Evolutionary conservation across 805 yeast species (phyloP).

Genomic region (Saccharomycopsis javanensis): DNA sequence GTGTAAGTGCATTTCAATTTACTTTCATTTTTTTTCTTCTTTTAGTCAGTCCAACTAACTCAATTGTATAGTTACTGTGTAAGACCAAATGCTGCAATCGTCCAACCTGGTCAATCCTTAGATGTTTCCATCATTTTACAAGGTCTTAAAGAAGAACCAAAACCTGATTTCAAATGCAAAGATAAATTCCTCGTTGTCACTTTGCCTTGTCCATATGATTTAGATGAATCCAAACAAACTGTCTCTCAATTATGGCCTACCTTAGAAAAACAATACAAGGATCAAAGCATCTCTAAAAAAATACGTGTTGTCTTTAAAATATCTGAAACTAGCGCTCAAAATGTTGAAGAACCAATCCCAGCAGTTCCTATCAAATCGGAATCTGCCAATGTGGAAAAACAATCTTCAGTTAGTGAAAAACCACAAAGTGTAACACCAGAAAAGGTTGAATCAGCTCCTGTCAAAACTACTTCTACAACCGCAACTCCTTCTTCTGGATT

Average conservation of each 20-base stretch:
- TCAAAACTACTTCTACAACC: slow-evolving; percentile 14
- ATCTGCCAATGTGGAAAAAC: neutral
- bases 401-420: slow-evolving; percentile 14
- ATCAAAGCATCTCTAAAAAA: slow-evolving; percentile 51
- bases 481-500: slow-evolving; percentile 18
- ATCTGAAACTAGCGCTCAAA: slow-evolving; percentile 10
- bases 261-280: slow-evolving; percentile 50
- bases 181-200: slow-evolving; percentile 90
- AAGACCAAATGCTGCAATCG: slow-evolving; percentile 83
- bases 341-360: slow-evolving; percentile 18
- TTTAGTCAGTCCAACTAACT: slow-evolving; percentile 2
- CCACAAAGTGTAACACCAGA: slow-evolving; percentile 19
- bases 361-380: slow-evolving; percentile 22
- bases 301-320: slow-evolving; percentile 47
- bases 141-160: slow-evolving; percentile 70
- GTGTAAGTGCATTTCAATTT: slow-evolving; percentile 31
- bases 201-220: slow-evolving; percentile 56
- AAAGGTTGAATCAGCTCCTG: slow-evolving; percentile 19
- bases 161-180: slow-evolving; percentile 64
- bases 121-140: slow-evolving; percentile 78
- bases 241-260: slow-evolving; percentile 71
- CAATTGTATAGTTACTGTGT: slow-evolving; percentile 51
- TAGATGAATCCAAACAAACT: slow-evolving; percentile 32
- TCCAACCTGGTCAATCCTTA: slow-evolving; percentile 63
- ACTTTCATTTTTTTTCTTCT: neutral